A percentile compares a stretch with the other conserved stretches of the same genome.
Conservation (phyloP, 306 rosid genomes). For the Vigna radiata region DNA sequence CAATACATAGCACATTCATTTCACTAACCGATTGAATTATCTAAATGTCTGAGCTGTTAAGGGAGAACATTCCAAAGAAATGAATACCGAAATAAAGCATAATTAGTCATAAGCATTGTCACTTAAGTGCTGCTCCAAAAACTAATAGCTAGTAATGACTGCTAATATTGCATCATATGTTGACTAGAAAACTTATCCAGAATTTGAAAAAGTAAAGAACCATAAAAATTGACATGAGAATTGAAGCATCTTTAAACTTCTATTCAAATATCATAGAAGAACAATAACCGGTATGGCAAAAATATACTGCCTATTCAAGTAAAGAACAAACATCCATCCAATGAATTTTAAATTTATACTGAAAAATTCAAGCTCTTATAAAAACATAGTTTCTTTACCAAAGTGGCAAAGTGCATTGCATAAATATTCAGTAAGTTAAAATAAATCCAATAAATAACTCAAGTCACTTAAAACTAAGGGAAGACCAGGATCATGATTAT, state of each 20-base stretch:
- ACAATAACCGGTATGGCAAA: slow-evolving; percentile 15
- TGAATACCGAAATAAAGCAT: slow-evolving; percentile 22
- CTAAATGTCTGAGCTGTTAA: slow-evolving; percentile 30
- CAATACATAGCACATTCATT: slow-evolving; percentile 26
- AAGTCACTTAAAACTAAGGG: slow-evolving; percentile 5
- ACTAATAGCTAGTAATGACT: not conserved
- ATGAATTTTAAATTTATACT: slow-evolving; percentile 2
- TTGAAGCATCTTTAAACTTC: slow-evolving; percentile 15
- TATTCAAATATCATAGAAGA: slow-evolving; percentile 29
- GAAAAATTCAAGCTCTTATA: slow-evolving; percentile 9
- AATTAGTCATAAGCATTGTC: not conserved
- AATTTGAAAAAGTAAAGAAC: slow-evolving; percentile 11
- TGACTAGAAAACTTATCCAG: slow-evolving; percentile 25
- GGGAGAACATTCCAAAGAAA: slow-evolving; percentile 8
- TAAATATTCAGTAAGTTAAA: slow-evolving; percentile 32
- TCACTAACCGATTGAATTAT: slow-evolving; percentile 20
- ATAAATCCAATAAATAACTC: slow-evolving; percentile 15
- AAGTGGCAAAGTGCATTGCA: slow-evolving; percentile 20
- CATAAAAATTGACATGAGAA: not conserved
- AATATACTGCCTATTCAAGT: slow-evolving; percentile 26
- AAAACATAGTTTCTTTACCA: not conserved
- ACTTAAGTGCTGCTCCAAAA: slow-evolving; percentile 3
- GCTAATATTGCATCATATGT: slow-evolving; percentile 12
- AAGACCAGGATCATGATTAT: slow-evolving; percentile 2
- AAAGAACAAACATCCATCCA: slow-evolving; percentile 27